Evolutionary conservation across 1,284 basidiomycete species (phyloP), one percentile per base, ranked within the genome.

Genomic region (Naganishia sp.): DNA sequence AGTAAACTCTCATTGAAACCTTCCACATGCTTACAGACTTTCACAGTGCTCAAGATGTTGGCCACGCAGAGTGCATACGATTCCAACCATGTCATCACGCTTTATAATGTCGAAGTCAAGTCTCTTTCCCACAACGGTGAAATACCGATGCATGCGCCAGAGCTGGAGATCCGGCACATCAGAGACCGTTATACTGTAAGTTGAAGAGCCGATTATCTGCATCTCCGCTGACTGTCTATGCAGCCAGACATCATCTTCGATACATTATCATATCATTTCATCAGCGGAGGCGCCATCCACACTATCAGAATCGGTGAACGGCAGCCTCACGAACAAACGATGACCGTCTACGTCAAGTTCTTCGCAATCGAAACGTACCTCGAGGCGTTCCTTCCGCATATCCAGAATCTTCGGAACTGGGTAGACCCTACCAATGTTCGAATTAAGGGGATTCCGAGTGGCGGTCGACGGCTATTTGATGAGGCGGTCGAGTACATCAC

Each of bases 161-260:
- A 61, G 39, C 47, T 61, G 10, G 58, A 61, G 47, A 61, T 61
- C 35, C 32, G 31, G 23, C 25, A 51, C 23, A 32, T 61, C 23
- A 50, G 32, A 43, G 58, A 61, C 28, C 32, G 18, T 10, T 42
- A 39, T 4, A 51, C 58, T 23, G 58, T 61, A 6, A 28, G 58
- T 42, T 35, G 7, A 3, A 2, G 21, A 18, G 23, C 5, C 15
- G n/a, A 23, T 6, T 2, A 39, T 39, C 28, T 5, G 35, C 35
- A 23, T 42, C 15, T 2, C 18, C n/a, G 11, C n/a, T 50, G 13
- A 10, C 31, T 18, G 3, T 50, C 41, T 23, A 23, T 13, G n/a
- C 39, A 61, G 58, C 58, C 58, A 18, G 58, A 61, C 25, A 46
- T 61, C 35, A 61, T 61, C 39, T 61, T 47, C 35, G 58, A 61